Evolutionary conservation across 768 basidiomycete genomes (phyloP), one percentile per base, ranked within the genome.

Genomic region (Obba rivulosa): DNA sequence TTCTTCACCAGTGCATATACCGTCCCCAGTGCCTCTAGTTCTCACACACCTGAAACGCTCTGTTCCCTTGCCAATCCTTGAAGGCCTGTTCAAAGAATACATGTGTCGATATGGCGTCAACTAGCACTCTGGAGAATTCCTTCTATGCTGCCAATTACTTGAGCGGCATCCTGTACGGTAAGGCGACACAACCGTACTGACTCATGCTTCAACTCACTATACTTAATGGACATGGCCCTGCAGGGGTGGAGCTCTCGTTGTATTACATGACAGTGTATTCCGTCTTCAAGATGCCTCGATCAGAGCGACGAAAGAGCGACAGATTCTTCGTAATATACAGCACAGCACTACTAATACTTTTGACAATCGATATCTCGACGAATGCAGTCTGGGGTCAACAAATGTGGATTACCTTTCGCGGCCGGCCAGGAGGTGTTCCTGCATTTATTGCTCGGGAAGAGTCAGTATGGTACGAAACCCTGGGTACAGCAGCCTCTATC

Each of bases 401-500:
- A 41, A 65, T 68, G 61, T 75, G 73, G 72, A 52, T 74, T 17
- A 50, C 50, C 14, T 35, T 69, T 16, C 47, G 49, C 2, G 45
- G 54, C 38, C 66, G 57, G 25, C 68, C 68, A 1, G 71, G 70
- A 2, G 73, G 73, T 0, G 62, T 64, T 2, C 59, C 57, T 4
- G 61, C 54, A 17, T 73, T 70, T 46, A 60, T 68, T 37, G 55
- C 46, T 9, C 37, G 54, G 23, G 42, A 69, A 43, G 43, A 53
- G 13, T 52, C 63, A 0, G 53, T 54, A 0, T 66, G 68, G 60
- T 65, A 63, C 45, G 59, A 66, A 41, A 68, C 64, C 3, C 28
- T 65, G 24, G 66, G 67, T n/a, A 48, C 43, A 18, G 51, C 49
- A 2, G 51, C 56, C 14, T 45, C 48, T 1, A 43, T 57, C 18